phyloP scores from a whole-genome alignment of 2,329 filamentous ascomycete genomes.

The Botrytis aclada region DNA sequence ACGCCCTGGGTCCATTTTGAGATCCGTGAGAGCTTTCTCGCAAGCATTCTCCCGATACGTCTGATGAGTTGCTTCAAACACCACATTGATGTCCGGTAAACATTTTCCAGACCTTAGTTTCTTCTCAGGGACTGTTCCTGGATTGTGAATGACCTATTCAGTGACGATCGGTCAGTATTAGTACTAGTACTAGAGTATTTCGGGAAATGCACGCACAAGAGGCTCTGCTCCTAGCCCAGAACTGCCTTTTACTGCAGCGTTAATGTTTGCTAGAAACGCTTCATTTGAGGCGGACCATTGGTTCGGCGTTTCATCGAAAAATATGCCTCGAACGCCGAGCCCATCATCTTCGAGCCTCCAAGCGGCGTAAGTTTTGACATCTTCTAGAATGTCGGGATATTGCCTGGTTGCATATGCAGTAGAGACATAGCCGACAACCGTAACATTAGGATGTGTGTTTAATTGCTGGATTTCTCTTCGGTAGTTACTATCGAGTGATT shows the following conservation, averaged over 20 bases:
- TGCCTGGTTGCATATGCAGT: constrained; percentile 36
- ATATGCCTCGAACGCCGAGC: constrained; percentile 24
- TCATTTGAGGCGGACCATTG: constrained; percentile 17
- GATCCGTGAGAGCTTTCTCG: constrained; percentile 13
- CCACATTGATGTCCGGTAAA: constrained; percentile 22
- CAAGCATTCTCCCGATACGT: constrained; percentile 11
- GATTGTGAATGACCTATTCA: constrained; percentile 24
- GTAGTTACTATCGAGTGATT: constrained; percentile 38
- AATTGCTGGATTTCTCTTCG: constrained; percentile 38
- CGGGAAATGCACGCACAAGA: constrained; percentile 18
- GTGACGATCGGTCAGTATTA: background rate
- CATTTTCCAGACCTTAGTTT: constrained; percentile 17
- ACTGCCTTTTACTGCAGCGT: constrained; percentile 15
- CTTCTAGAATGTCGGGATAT: constrained; percentile 10
- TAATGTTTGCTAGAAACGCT: constrained; percentile 19
- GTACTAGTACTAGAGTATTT: background rate
- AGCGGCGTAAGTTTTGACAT: constrained; percentile 22
- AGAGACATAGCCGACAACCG: constrained; percentile 41
- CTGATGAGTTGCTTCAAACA: constrained; percentile 18
- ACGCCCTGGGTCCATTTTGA: constrained; percentile 11
- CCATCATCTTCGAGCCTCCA: constrained; percentile 22
- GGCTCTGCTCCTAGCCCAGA: constrained; percentile 17
- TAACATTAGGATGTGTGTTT: constrained; percentile 40
- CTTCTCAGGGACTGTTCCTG: constrained; percentile 22
- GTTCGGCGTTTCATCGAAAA: constrained; percentile 27